Conservation (phyloP, 139 green algal genomes). For the Edaphochlamys debaryana region DNA sequence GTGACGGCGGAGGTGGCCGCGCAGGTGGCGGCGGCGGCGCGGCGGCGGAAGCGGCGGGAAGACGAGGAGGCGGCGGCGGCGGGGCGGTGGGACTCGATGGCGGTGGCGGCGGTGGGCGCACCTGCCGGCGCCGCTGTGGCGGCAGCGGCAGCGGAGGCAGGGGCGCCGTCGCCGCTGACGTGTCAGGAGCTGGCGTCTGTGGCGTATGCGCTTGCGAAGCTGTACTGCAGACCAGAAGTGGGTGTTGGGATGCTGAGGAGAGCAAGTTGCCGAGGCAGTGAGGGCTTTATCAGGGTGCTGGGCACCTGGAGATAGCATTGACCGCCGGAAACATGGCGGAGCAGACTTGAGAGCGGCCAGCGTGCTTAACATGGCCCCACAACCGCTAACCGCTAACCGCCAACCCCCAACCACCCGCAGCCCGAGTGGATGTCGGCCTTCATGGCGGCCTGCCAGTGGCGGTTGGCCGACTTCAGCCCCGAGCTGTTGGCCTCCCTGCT, state of each 20-base stretch:
- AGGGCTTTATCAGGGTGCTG: too few relatives aligned
- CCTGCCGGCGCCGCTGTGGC: neutral
- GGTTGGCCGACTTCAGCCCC: neutral
- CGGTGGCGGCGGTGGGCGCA: neutral
- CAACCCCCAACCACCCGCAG: neutral
- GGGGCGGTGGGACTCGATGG: too few relatives aligned
- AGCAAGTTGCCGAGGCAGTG: too few relatives aligned
- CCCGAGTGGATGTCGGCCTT: conserved; percentile 6
- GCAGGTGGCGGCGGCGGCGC: too few relatives aligned
- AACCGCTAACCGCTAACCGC: too few relatives aligned
- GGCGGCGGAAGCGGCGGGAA: too few relatives aligned
- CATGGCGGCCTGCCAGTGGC: conserved; percentile 8
- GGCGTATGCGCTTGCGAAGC: conserved; percentile 33
- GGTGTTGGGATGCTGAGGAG: too few relatives aligned
- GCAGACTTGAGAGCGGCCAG: too few relatives aligned
- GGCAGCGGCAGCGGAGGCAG: neutral
- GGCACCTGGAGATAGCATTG: too few relatives aligned
- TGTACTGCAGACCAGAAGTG: conserved; percentile 32
- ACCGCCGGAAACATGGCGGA: too few relatives aligned
- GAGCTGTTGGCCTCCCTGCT: conserved; percentile 28
- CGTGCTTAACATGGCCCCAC: too few relatives aligned
- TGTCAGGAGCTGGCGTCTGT: conserved; percentile 40
- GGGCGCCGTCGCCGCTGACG: conserved; percentile 14
- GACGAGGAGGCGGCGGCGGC: neutral
- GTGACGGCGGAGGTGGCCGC: too few relatives aligned